These are phyloP conservation scores for Heliamphora exappendiculata DNA, from an alignment of 148 eudicot genomes.

Conservation along the genomic window DNA sequence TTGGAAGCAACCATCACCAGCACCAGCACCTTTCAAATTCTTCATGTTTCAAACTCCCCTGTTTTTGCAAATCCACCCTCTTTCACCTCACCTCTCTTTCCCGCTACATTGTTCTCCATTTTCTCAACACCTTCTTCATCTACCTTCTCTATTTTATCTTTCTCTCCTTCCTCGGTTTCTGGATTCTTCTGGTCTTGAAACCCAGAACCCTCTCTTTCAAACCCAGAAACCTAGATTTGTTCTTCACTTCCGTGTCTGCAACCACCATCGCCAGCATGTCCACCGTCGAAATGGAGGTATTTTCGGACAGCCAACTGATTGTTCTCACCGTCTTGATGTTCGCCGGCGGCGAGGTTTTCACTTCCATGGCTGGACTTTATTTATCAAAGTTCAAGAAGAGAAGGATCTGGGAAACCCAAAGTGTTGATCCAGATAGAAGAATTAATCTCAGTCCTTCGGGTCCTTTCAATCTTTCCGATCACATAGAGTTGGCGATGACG, in stretches of 20 bases:
- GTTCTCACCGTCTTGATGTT: slow-evolving; percentile 55
- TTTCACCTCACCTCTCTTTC: neutral
- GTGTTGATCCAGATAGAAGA: neutral
- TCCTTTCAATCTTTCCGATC: neutral
- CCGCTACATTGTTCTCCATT: neutral
- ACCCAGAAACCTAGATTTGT: slow-evolving; percentile 34
- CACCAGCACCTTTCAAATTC: no score
- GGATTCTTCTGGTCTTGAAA: slow-evolving; percentile 14
- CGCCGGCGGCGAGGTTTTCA: slow-evolving; percentile 60
- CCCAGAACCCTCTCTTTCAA: slow-evolving; percentile 18
- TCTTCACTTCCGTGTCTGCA: slow-evolving; percentile 57
- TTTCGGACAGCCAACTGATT: slow-evolving; percentile 54
- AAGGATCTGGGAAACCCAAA: slow-evolving; percentile 3
- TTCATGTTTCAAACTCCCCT: no score
- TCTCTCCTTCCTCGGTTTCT: slow-evolving; percentile 29
- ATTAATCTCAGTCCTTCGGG: slow-evolving; percentile 3
- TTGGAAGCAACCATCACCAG: no score
- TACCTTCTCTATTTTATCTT: slow-evolving; percentile 34
- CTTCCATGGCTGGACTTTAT: slow-evolving; percentile 51
- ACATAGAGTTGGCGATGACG: slow-evolving; percentile 8
- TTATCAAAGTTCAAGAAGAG: slow-evolving; percentile 16
- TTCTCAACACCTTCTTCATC: slow-evolving; percentile 25
- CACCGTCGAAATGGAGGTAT: slow-evolving; percentile 65
- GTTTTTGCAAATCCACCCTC: no score
- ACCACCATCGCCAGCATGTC: slow-evolving; percentile 70